A percentile compares a stretch with the other conserved stretches of the same genome.
phyloP scores from a whole-genome alignment of 495 filamentous ascomycete genomes.

The Penicillium cataractarum region DNA sequence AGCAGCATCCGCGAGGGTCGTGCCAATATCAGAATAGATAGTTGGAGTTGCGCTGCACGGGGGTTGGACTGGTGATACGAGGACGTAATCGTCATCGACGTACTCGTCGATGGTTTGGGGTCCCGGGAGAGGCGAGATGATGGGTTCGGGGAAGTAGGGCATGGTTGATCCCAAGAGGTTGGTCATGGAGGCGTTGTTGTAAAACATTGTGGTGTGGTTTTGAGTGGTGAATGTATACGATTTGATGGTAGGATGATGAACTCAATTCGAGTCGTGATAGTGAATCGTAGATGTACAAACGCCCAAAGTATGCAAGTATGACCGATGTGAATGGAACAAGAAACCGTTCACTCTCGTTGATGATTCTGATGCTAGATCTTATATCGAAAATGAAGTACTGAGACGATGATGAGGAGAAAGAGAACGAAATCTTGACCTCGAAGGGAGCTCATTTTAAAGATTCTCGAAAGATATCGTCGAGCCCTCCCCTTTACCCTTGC shows the following conservation, averaged over 20 bases:
- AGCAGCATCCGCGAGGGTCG: neutral
- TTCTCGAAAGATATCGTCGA: neutral
- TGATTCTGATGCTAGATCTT: neutral
- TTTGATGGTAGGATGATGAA: neutral
- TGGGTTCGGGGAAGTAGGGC: neutral
- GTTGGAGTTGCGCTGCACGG: neutral
- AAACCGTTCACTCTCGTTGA: neutral
- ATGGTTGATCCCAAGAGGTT: neutral
- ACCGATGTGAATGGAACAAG: neutral
- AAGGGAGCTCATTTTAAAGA: neutral
- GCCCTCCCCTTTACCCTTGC: neutral
- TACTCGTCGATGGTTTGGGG: neutral
- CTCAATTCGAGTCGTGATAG: neutral
- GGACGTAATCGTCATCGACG: neutral
- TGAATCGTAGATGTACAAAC: neutral
- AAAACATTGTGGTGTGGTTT: neutral
- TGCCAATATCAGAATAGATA: neutral
- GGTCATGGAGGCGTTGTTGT: neutral
- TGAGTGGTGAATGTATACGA: neutral
- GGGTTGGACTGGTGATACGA: neutral
- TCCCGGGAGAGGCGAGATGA: too few relatives aligned
- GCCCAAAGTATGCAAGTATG: neutral
- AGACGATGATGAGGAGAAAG: neutral
- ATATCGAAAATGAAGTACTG: neutral
- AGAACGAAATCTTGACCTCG: neutral